These are phyloP conservation scores for Didymella segeticola DNA, from an alignment of 2,329 filamentous ascomycete species.

Conservation along the genomic window DNA sequence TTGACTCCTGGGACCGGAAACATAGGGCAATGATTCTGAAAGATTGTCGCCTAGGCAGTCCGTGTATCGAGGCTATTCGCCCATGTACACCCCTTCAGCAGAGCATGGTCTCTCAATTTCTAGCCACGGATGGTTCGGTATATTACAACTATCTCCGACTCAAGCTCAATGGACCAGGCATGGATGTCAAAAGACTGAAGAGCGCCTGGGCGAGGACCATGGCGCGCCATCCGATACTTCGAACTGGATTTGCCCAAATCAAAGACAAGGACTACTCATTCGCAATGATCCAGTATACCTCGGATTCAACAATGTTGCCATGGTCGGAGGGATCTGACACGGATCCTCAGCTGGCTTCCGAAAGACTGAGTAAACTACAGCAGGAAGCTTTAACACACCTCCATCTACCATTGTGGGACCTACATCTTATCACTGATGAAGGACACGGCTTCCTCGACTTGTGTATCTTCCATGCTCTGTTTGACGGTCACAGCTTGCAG, in stretches of 20 bases:
- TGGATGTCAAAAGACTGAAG: conserved; percentile 54
- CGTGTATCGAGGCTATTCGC: conserved; percentile 63
- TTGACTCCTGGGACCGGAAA: conserved; percentile 58
- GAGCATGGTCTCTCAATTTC: conserved; percentile 78
- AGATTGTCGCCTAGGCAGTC: conserved; percentile 36
- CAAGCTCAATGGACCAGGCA: conserved; percentile 49
- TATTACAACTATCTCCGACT: conserved; percentile 79
- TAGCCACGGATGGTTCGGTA: conserved; percentile 68
- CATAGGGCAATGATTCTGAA: conserved; percentile 47
- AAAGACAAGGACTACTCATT: conserved; percentile 69
- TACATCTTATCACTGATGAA: conserved; percentile 56
- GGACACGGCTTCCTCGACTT: conserved; percentile 51
- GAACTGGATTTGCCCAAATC: conserved; percentile 73
- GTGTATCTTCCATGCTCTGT: conserved; percentile 79
- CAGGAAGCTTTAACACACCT: conserved; percentile 53
- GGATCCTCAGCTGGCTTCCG: conserved; percentile 3
- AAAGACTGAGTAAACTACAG: conserved; percentile 34
- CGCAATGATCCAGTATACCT: conserved; percentile 72
- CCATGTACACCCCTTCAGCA: conserved; percentile 83
- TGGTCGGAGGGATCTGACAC: conserved; percentile 24
- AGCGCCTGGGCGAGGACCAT: conserved; percentile 67
- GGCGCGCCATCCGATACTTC: conserved; percentile 71
- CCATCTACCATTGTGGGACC: conserved; percentile 67
- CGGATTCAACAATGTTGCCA: conserved; percentile 46
- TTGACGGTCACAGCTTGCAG: conserved; percentile 79